Evolutionary conservation across 805 yeast genomes (phyloP).

Genomic region (Yarrowia divulgata): DNA sequence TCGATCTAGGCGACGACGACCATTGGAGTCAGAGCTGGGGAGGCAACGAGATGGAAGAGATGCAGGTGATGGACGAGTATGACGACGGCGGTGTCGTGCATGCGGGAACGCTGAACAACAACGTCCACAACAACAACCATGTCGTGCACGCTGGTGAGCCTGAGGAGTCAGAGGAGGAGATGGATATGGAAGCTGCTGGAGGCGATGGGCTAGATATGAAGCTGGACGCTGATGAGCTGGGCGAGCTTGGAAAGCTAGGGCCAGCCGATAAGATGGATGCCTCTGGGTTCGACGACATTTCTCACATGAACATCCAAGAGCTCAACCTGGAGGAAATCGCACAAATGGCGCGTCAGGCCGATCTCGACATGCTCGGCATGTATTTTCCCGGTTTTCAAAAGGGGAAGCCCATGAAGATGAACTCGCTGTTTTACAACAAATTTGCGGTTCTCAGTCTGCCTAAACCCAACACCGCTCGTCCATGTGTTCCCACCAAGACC

Average conservation of each 20-base stretch:
- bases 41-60: slow-evolving; percentile 33
- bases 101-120: slow-evolving; percentile 20
- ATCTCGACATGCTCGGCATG: slow-evolving; percentile 45
- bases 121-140: slow-evolving; percentile 10
- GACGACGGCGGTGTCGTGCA: slow-evolving; percentile 32
- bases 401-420: slow-evolving; percentile 66
- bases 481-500: slow-evolving; percentile 61
- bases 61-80: slow-evolving; percentile 22
- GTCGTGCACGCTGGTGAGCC: slow-evolving; percentile 23
- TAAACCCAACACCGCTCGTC: slow-evolving; percentile 53
- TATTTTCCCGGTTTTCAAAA: slow-evolving; percentile 70
- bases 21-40: slow-evolving; percentile 38
- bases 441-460: slow-evolving; percentile 64
- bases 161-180: slow-evolving; percentile 7
- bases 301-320: slow-evolving; percentile 29
- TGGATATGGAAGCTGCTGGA: slow-evolving; percentile 5
- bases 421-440: slow-evolving; percentile 67
- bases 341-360: slow-evolving; percentile 42
- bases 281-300: slow-evolving; percentile 19
- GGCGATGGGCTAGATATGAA: slow-evolving; percentile 20
- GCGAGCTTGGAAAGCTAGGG: slow-evolving; percentile 30
- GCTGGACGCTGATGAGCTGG: slow-evolving; percentile 29
- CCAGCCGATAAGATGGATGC: slow-evolving; percentile 36
- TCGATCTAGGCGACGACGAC: slow-evolving; percentile 35
- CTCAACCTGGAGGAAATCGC: slow-evolving; percentile 31